Base-by-base conservation (phyloP, 164 flowering plant genomes). In the Stephania yunnanensis region DNA sequence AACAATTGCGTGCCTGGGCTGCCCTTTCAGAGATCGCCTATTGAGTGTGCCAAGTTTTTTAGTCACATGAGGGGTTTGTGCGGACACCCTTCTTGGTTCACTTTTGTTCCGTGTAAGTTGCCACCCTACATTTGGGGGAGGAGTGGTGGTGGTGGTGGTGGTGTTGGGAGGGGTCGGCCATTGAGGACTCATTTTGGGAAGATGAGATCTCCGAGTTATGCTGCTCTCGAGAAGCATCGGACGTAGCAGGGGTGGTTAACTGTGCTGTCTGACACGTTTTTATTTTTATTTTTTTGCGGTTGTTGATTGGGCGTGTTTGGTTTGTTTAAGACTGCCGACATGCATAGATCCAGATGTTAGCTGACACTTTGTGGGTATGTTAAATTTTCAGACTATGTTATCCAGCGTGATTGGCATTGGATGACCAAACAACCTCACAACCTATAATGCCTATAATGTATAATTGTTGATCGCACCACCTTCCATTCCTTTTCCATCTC, bases 1-100 rank as follows among this genome's bases (percentile, higher is more conserved):
- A 77, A 46, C 64, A 85, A 85, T 76, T 85, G 87, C 65, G 74
- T 85, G 46, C 17, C 8, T 7, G 84, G 36, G 15, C 68, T 83
- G 1, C 76, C 80, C 2, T 6, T 2, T 1, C 87, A 85, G 79
- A 85, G 82, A 78, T 36, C 82, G 7, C 29, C 44, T 0, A 25
- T 19, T 2, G 82, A 81, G 30, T 85, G 87, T 61, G 71, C 73
- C 0, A 46, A 53, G 22, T 85, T 85, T 77, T 85, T 75, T 48
- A n/a, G 77, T 1, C 68, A 17, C 1, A 80, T 52, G 0, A 52
- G 67, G 69, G 15, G n/a, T 25, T 25, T 25, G 20, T 84, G 86
- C 45, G 73, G 79, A 13, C 8, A 52, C 30, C 17, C 12, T 7
- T 44, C 46, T 1, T 30, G 68, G 29, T 80, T 42, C 22, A 29